phyloP scores from a whole-genome alignment of 768 basidiomycete species.

The Rhizopogon roseolus region DNA sequence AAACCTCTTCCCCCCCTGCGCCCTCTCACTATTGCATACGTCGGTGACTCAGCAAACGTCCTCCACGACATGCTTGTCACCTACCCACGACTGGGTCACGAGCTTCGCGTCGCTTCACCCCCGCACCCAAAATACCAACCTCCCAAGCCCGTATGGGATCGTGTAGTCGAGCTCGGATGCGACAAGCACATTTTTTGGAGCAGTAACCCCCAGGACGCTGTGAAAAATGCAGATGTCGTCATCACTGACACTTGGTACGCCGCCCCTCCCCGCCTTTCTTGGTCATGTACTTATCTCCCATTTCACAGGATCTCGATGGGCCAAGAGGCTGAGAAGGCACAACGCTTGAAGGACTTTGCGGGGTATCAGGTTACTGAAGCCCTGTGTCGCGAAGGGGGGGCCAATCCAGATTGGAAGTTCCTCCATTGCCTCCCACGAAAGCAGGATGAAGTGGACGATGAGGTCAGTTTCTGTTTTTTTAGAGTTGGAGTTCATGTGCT shows the following conservation, averaged over 20 bases:
- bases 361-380: conserved; percentile 95
- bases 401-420: conserved; percentile 88
- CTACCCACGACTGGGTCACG: conserved; percentile 86
- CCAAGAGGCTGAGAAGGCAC: conserved; percentile 89
- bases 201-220: conserved; percentile 78
- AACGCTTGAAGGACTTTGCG: conserved; percentile 78
- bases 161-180: conserved; percentile 70
- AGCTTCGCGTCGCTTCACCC: conserved; percentile 81
- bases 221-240: conserved; percentile 87
- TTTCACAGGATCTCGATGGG: conserved; percentile 93
- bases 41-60: conserved; percentile 94
- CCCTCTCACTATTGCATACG: conserved; percentile 86
- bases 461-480: conserved; percentile 41
- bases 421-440: conserved; percentile 95
- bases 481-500: conserved; percentile 2
- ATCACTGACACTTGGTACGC: conserved; percentile 93
- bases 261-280: too few relatives aligned
- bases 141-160: conserved; percentile 72
- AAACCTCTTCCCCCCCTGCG: conserved; percentile 48
- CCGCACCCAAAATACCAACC: conserved; percentile 55
- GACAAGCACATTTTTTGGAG: conserved; percentile 73
- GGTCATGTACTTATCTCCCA: neutral
- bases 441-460: conserved; percentile 90
- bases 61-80: conserved; percentile 97
- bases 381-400: conserved; percentile 75